Percentiles rank a stretch among this genome's conserved stretches.
phyloP scores from a whole-genome alignment of 345 rosid genomes.

The Jatropha curcas region DNA sequence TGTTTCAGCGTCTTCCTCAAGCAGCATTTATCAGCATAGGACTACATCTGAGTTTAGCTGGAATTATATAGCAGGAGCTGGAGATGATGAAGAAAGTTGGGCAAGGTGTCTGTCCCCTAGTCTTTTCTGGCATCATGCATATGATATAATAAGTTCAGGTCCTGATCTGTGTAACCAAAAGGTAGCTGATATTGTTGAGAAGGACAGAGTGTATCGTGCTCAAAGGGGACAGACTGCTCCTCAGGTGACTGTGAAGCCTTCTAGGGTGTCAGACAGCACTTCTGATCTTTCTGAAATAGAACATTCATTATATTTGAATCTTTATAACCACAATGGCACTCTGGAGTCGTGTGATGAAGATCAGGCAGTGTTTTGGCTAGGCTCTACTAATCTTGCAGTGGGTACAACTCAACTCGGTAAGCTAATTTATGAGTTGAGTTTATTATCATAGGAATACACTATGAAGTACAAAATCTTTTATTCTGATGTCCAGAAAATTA shows the following conservation, averaged over 20 bases:
- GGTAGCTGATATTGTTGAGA: constrained; percentile 88
- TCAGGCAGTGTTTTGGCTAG: constrained; percentile 57
- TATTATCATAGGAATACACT: background rate
- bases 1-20: constrained; percentile 68
- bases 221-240: constrained; percentile 79
- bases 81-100: constrained; percentile 99
- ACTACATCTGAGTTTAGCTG: constrained; percentile 78
- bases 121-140: constrained; percentile 73
- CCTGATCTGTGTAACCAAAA: constrained; percentile 78
- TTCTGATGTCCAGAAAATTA: background rate
- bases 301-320: constrained; percentile 19
- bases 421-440: constrained; percentile 1
- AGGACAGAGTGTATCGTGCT: constrained; percentile 68
- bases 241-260: constrained; percentile 49
- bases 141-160: constrained; percentile 65
- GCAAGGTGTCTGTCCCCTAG: constrained; percentile 80
- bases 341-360: constrained; percentile 32
- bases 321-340: constrained; percentile 22
- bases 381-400: constrained; percentile 65
- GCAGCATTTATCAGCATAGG: constrained; percentile 40
- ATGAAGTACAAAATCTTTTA: too few relatives aligned
- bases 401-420: constrained; percentile 58
- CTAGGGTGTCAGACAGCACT: constrained; percentile 23
- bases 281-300: constrained; percentile 22
- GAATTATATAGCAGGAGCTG: constrained; percentile 95